phyloP scores from a whole-genome alignment of 2,329 filamentous ascomycete species.

The Nothopassalora personata region DNA sequence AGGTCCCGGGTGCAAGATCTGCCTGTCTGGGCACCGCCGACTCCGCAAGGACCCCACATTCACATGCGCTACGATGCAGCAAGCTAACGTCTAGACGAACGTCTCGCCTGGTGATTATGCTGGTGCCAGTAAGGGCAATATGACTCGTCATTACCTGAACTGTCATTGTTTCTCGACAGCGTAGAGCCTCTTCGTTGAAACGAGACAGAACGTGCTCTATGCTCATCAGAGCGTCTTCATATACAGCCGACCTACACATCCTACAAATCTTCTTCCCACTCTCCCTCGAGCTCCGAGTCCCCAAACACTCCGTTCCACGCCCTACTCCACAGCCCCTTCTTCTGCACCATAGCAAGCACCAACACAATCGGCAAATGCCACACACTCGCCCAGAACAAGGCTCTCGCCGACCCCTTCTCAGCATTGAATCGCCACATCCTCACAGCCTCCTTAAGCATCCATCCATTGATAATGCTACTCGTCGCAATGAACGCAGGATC shows the following conservation, averaged over 20 bases:
- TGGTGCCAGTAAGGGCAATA: not conserved
- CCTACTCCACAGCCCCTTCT: slow-evolving; percentile 84
- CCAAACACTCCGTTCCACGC: slow-evolving; percentile 65
- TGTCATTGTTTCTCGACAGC: not conserved
- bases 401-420: slow-evolving; percentile 70
- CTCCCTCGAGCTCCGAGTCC: slow-evolving; percentile 51
- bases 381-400: slow-evolving; percentile 93
- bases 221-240: not conserved
- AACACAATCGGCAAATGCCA: slow-evolving; percentile 91
- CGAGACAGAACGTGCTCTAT: not conserved
- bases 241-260: not conserved
- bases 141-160: too few relatives aligned
- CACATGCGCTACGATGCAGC: not conserved
- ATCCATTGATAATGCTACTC: slow-evolving; percentile 75
- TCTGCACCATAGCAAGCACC: slow-evolving; percentile 84
- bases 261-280: slow-evolving; percentile 48
- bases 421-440: slow-evolving; percentile 76
- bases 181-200: not conserved
- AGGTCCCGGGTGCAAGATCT: not conserved
- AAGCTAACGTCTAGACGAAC: not conserved
- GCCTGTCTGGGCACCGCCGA: not conserved
- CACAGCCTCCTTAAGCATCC: slow-evolving; percentile 76
- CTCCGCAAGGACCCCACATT: not conserved
- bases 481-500: slow-evolving; percentile 79
- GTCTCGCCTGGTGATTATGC: not conserved